Base-by-base conservation (phyloP, 495 filamentous ascomycete genomes). In the Niebla homalea region DNA sequence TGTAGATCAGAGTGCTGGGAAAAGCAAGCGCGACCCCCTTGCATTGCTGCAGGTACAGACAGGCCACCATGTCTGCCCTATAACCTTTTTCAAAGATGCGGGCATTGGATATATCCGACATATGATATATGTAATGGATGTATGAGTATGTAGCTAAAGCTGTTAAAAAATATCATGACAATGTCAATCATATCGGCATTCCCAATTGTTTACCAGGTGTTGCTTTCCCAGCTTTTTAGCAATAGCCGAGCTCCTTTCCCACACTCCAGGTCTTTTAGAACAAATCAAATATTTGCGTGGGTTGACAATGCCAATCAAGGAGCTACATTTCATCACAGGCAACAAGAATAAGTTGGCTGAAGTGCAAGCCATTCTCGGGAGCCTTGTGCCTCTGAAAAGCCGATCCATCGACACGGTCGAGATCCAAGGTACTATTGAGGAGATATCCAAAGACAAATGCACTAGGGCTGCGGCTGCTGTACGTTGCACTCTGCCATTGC, bases 271-370 rank as follows among this genome's bases (percentile, higher is more conserved):
- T 14, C 8, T 41, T 22, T 19, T 19, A 1, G 5, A 7, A 18
- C 3, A 14, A 40, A 3, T 11, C n/a, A 16, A 12, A 20, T 12
- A 19, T 4, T 19, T n/a, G n/a, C 38, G 10, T 41, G 16, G 21
- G 21, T 19, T 3, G 21, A n/a, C 7, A 16, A 47, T 47, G 45
- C 23, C 6, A 18, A 47, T 47, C 45, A 47, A 29, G n/a, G 45
- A 70, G 25, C 66, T 98, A 35, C 87, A 94, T 71, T 98, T 98
- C 72, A 94, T 98, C 59, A 98, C 93, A 2, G 84, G 90, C 56
- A 98, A 98, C 70, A 74, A 77, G 56, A 93, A 94, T 70, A 98
- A 98, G 69, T 77, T 98, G 44, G 62, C 64, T 50, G 92, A 98
- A 67, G 87, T 94, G 55, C 76, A 81, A 61, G 81, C 84, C 12